Base-by-base conservation (phyloP, 2,329 filamentous ascomycete genomes). In the Colletotrichum gigasporum region DNA sequence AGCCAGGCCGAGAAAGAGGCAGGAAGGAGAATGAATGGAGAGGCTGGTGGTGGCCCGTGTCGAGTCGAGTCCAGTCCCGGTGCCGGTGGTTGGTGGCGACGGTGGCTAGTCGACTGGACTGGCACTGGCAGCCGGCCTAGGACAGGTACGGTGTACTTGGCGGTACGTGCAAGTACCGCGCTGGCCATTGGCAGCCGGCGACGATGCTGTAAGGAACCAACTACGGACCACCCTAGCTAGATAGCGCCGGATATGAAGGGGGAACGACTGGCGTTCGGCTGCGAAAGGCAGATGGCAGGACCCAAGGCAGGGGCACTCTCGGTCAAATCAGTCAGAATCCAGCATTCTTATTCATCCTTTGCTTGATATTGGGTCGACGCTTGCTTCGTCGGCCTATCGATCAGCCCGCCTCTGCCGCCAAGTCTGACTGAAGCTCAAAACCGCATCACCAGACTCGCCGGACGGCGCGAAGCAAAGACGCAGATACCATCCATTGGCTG, bases 21-120 rank as follows among this genome's bases (percentile, higher is more conserved):
- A 26, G 41, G 18, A 47, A 26, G 39, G 50, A 53, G 34, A 22
- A n/a, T 20, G 39, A 18, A 8, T 12, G 34, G 18, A 20, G n/a
- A 18, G 48, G 57, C 44, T 24, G 44, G 55, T 42, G 18, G 50
- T 48, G 51, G 57, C 37, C 57, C 51, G 52, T 56, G 57, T 32
- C 14, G 14, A 20, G 18, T 28, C 16, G n/a, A n/a, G n/a, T n/a
- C 5, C 16, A 42, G 16, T 39, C 34, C 28, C 35, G 22, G 35
- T 30, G 11, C 5, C 37, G 18, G 51, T 32, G 37, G 22, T 44
- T 42, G 18, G 51, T 11, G 12, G n/a, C n/a, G n/a, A n/a, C 34
- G 41, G 41, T 20, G 11, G 20, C 14, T 16, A 22, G 18, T 24
- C 32, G 12, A 32, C 18, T 6, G 16, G 26, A 32, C 26, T 14